Evolutionary conservation across 495 filamentous ascomycete species (phyloP), one percentile per base, ranked within the genome.

Genomic region (Podospora pseudopauciseta): DNA sequence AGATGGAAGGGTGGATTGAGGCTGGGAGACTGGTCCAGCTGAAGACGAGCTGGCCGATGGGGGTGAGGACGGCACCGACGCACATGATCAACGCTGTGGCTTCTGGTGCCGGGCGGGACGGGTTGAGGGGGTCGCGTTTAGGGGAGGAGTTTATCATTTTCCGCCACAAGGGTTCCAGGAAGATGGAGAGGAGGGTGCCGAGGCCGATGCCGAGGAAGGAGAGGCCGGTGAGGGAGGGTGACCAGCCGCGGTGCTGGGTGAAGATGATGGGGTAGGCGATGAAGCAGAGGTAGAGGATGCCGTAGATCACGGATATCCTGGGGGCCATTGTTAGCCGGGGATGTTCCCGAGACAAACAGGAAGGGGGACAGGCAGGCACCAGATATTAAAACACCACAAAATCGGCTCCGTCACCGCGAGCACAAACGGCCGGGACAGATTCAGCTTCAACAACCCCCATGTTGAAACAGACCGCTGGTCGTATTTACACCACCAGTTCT

Each of bases 241-340:
- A 85, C 93, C 93, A 97, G 71, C 88, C 87, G 34, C 92, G 90
- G 66, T 88, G 73, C 28, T 86, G 74, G 28, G 86, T 81, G 78
- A 92, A 97, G 64, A 97, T 89, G 65, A 96, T 90, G 5, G 93
- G 93, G 72, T 86, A 87, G 26, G 91, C 91, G 32, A 92, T 88
- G 78, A 97, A 97, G 78, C 92, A 93, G 44, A 96, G 85, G 75
- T 96, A 96, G 0, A 96, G 82, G 63, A 93, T 92, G 18, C 85
- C 88, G 75, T 89, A 88, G 27, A 89, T 81, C 57, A 86, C 74
- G 7, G 79, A 81, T 56, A 84, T 81, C 81, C 81, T 83, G 4
- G 34, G 34, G 34, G 39, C 1, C 2, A 34, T 6, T 63, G 13
- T 66, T 18, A 62, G 58, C 23, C 23, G 23, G 23, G 23, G 23